Evolutionary conservation across 306 rosid genomes (phyloP), one percentile per base, ranked within the genome.

Genomic region (Geum urbanum): DNA sequence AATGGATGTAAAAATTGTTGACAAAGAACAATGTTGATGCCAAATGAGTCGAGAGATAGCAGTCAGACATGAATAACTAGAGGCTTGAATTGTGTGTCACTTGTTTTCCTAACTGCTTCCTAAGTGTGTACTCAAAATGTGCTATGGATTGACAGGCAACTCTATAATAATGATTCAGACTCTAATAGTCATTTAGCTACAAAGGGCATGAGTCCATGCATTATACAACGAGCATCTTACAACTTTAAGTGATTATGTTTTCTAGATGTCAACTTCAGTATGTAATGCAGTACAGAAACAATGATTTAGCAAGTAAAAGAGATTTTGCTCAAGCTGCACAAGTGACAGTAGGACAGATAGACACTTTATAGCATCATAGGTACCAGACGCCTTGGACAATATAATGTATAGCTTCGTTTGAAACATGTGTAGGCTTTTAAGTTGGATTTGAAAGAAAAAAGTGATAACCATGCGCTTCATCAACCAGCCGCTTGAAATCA

Each of bases 401-500:
- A 24, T 5, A 8, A 45, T 59, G 41, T 19, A 11, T 24, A 40
- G 37, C 61, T 44, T 20, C 46, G 2, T 27, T 27, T 27, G 32
- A 27, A 27, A 27, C 2, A 27, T 1, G 2, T 27, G 32, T 27
- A 27, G 32, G 32, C 32, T 27, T 27, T 27, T 27, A 27, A 27
- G 32, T 27, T 27, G 32, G 32, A 27, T 27, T 27, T 50, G 16
- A 71, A 32, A 71, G 48, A 70, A 77, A 68, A 73, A 81, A n/a
- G 61, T 71, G 59, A 84, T 51, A 71, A 92, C 98, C 98, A 74
- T 94, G 98, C 66, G 98, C 96, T 79, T 88, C 98, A 79, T 94
- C 98, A 82, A 94, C 96, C 81, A 94, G 79, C 70, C 84, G 92
- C 92, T 94, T 94, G 85, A 94, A 94, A 72, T 94, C 97, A 54